Conservation (phyloP, 2,329 filamentous ascomycete species). For the Microdochium bolleyi region DNA sequence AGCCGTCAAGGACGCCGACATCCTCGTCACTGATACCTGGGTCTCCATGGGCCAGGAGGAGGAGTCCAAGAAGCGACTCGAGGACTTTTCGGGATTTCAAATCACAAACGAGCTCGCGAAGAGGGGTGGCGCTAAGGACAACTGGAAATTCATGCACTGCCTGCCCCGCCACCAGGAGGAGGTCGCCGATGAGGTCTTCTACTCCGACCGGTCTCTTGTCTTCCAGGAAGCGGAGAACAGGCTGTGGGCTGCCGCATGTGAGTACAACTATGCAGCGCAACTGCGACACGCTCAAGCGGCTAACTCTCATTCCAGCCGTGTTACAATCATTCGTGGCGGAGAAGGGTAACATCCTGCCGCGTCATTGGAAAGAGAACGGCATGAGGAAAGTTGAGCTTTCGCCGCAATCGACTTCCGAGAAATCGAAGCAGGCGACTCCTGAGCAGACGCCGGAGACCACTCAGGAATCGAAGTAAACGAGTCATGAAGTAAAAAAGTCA, state of each 20-base stretch:
- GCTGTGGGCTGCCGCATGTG: conserved; percentile 78
- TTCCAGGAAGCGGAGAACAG: conserved; percentile 94
- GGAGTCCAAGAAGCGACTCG: conserved; percentile 68
- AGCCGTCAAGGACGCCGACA: conserved; percentile 75
- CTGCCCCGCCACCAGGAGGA: conserved; percentile 87
- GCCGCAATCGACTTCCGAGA: too few relatives aligned
- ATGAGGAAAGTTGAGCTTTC: background rate
- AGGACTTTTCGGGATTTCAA: conserved; percentile 84
- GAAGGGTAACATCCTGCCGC: conserved; percentile 63
- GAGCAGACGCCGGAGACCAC: too few relatives aligned
- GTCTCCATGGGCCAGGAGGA: conserved; percentile 96
- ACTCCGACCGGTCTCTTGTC: conserved; percentile 75
- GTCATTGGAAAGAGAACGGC: background rate
- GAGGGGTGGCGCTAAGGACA: conserved; percentile 75
- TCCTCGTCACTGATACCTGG: conserved; percentile 96
- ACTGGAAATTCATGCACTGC: conserved; percentile 99
- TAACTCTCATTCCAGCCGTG: conserved; percentile 43
- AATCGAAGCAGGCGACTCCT: too few relatives aligned
- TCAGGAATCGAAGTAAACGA: too few relatives aligned
- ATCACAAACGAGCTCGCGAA: conserved; percentile 80
- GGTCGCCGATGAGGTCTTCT: conserved; percentile 91
- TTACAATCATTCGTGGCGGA: conserved; percentile 92
- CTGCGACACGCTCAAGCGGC: conserved; percentile 2
- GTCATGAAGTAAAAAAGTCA: too few relatives aligned
- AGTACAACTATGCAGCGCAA: conserved; percentile 20